Evolutionary conservation across 345 rosid genomes (phyloP).

Genomic region (Moricandia moricandioides): DNA sequence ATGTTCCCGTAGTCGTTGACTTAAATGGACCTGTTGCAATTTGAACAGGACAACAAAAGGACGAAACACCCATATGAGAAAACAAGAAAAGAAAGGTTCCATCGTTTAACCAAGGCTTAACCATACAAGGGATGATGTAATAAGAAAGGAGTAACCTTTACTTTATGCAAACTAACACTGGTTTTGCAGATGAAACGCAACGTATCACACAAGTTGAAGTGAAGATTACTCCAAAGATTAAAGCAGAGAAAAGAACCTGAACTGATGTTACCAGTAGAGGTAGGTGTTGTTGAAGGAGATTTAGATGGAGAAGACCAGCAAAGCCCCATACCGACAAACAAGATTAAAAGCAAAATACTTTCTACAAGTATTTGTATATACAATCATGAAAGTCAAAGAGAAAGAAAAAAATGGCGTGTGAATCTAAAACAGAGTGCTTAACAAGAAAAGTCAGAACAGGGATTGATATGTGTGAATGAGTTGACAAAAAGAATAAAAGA

Average conservation of each 20-base stretch:
- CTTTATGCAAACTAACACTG: not conserved
- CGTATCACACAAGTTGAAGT: constrained; percentile 13
- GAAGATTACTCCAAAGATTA: not conserved
- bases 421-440: constrained; percentile 30
- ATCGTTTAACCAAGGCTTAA: not conserved
- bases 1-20: constrained; percentile 53
- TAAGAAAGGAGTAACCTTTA: too few species aligned
- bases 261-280: constrained; percentile 52
- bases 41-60: not conserved
- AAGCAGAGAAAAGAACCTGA: constrained; percentile 44
- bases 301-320: constrained; percentile 60
- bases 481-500: not conserved
- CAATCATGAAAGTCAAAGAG: constrained; percentile 4
- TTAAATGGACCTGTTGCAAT: constrained; percentile 45
- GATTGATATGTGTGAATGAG: constrained; percentile 31
- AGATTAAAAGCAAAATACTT: not conserved
- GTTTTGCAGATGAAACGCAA: not conserved
- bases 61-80: not conserved
- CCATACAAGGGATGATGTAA: not conserved
- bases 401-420: constrained; percentile 14
- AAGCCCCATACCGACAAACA: constrained; percentile 48
- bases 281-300: constrained; percentile 42
- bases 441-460: not conserved
- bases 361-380: not conserved
- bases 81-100: not conserved